Conservation (phyloP, 2,329 filamentous ascomycete genomes). For the Hypoxylon sp. region DNA sequence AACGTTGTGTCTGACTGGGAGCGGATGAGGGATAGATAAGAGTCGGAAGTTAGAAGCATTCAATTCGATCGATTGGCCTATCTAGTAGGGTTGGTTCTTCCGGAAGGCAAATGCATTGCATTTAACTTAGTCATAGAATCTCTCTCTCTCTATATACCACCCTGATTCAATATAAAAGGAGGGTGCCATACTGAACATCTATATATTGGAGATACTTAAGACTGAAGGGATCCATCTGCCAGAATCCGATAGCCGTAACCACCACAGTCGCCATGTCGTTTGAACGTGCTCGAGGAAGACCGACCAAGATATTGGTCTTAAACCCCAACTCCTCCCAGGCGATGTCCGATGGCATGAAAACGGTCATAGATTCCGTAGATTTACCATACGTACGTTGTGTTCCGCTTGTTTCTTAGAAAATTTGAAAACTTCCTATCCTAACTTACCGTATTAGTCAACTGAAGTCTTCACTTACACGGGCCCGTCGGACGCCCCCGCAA, state of each 20-base stretch:
- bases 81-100: no score
- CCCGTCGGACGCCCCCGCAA: slow-evolving; percentile 70
- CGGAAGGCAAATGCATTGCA: neutral
- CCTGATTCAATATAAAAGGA: neutral
- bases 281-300: slow-evolving; percentile 46
- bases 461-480: slow-evolving; percentile 75
- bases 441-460: slow-evolving; percentile 59
- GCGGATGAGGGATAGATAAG: neutral
- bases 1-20: neutral
- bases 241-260: neutral
- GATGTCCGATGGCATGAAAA: slow-evolving; percentile 76
- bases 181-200: neutral
- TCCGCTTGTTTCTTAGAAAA: neutral
- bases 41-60: no score
- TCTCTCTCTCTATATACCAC: neutral
- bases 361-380: slow-evolving; percentile 58
- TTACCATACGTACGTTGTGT: slow-evolving; percentile 53
- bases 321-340: slow-evolving; percentile 81
- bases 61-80: no score
- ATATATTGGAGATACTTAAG: neutral
- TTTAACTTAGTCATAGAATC: neutral
- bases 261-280: slow-evolving; percentile 45
- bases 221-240: neutral
- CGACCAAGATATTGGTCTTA: slow-evolving; percentile 72
- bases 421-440: no score